Base-by-base conservation (phyloP, 371 early-diverging fungal species). In the Lichtheimia ornata region DNA sequence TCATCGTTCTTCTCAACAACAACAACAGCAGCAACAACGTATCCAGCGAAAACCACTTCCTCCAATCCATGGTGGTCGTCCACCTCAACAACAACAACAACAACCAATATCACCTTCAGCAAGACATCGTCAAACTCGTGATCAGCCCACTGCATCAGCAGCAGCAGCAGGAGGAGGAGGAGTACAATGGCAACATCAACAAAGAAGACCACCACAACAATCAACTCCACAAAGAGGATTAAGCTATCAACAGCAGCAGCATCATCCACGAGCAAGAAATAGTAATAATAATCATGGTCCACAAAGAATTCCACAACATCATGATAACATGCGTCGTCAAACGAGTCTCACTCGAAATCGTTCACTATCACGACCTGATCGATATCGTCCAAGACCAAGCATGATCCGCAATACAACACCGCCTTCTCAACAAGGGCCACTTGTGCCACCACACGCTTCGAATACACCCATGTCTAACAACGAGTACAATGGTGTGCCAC, bases 291-390 rank as follows among this genome's bases (percentile, higher is more conserved):
- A 35, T 35, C 35, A 35, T 35, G 35, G 35, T 11, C 2, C 11
- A 35, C 35, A 6, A 35, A 35, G 35, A 35, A 11, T 35, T 11
- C 35, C 35, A 35, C 35, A 28, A 28, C 28, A 28, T 5, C 28
- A 35, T 35, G 35, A 35, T 35, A 35, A 35, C 11, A 35, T 35
- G 5, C 35, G 24, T 17, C 57, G 57, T n/a, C 57, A 56, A 17
- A 13, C 27, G 5, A 59, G 52, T 61, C 57, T 80, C 50, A 65
- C 63, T 47, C 64, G 77, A 20, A 70, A 75, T 12, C 61, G 73
- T 25, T 77, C 80, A 9, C 58, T 80, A 5, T 71, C 80, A 45
- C 69, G 80, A 27, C 80, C 80, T 11, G 80, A 80, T 50, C 58
- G 80, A 51, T 77, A 80, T 49, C 66, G 80, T 54, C 80, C 80